Evolutionary conservation across 2,329 filamentous ascomycete genomes (phyloP).

Genomic region (Curvularia spicifera): DNA sequence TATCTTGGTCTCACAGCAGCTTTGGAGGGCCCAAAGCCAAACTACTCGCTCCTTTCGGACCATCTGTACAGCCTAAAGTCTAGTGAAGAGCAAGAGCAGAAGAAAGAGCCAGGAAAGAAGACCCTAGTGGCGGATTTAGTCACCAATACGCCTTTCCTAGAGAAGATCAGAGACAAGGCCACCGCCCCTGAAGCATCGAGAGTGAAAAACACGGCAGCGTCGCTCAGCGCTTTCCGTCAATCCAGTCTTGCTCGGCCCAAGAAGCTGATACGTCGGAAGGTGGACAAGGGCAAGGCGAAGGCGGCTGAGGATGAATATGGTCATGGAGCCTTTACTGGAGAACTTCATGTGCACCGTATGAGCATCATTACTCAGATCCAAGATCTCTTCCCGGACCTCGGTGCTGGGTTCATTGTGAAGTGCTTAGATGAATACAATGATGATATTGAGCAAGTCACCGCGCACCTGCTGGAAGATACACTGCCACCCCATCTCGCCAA

Average conservation of each 20-base stretch:
- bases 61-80: conserved; percentile 81
- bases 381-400: conserved; percentile 88
- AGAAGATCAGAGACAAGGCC: conserved; percentile 64
- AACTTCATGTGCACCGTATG: conserved; percentile 79
- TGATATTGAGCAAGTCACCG: conserved; percentile 78
- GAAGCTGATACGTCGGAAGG: conserved; percentile 62
- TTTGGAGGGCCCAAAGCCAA: conserved; percentile 69
- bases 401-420: conserved; percentile 79
- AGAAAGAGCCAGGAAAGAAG: conserved; percentile 48
- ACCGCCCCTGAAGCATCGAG: conserved; percentile 60
- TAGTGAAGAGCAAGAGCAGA: conserved; percentile 67
- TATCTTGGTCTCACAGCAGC: conserved; percentile 79
- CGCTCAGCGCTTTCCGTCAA: conserved; percentile 64
- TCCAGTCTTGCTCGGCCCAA: conserved; percentile 60
- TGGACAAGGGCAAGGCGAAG: conserved; percentile 70
- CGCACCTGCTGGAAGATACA: conserved; percentile 79
- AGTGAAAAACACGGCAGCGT: conserved; percentile 65
- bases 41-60: conserved; percentile 78
- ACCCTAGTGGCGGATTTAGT: conserved; percentile 83
- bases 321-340: conserved; percentile 47
- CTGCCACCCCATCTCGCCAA: conserved; percentile 71
- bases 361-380: conserved; percentile 89
- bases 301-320: conserved; percentile 45
- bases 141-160: conserved; percentile 77
- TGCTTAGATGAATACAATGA: conserved; percentile 81